These are phyloP conservation scores for Schizochytrium sp. DNA, from an alignment of 108 stramenopile genomes.

Conservation along the genomic window DNA sequence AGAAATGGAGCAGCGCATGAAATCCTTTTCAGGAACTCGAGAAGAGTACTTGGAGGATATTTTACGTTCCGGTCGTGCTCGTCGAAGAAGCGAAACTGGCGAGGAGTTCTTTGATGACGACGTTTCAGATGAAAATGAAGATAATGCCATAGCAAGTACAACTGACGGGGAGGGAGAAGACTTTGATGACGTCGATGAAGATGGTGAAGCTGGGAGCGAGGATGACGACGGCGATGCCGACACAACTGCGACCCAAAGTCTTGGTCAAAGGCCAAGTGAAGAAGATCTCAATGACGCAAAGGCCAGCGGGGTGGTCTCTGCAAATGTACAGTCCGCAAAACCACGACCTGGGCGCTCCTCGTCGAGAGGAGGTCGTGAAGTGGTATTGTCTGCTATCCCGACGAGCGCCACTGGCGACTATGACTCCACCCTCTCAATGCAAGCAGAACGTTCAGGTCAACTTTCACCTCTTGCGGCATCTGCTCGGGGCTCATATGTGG, in stretches of 20 bases:
- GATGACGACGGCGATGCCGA: constrained; percentile 15
- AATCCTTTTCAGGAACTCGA: background rate
- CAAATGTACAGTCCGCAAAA: background rate
- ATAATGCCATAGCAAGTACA: no score
- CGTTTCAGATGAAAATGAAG: background rate
- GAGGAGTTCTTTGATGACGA: background rate
- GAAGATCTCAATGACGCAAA: background rate
- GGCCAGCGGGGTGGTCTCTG: background rate
- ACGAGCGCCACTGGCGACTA: constrained; percentile 45
- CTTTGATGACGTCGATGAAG: background rate
- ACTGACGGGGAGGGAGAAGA: no score
- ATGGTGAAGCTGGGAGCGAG: background rate
- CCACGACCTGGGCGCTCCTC: background rate
- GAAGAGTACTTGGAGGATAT: constrained; percentile 30
- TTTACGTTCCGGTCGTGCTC: background rate
- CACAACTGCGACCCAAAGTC: background rate
- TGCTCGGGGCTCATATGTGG: background rate
- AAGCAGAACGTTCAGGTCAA: constrained; percentile 4
- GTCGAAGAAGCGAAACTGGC: constrained; percentile 30
- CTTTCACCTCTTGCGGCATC: background rate
- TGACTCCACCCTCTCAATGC: background rate
- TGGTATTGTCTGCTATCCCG: background rate
- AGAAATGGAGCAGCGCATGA: background rate
- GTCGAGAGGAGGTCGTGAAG: background rate
- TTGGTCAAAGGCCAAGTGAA: background rate